Percentiles rank a stretch among this genome's conserved stretches.
phyloP scores from a whole-genome alignment of 2,329 filamentous ascomycete genomes.

The Penicillium hordei region DNA sequence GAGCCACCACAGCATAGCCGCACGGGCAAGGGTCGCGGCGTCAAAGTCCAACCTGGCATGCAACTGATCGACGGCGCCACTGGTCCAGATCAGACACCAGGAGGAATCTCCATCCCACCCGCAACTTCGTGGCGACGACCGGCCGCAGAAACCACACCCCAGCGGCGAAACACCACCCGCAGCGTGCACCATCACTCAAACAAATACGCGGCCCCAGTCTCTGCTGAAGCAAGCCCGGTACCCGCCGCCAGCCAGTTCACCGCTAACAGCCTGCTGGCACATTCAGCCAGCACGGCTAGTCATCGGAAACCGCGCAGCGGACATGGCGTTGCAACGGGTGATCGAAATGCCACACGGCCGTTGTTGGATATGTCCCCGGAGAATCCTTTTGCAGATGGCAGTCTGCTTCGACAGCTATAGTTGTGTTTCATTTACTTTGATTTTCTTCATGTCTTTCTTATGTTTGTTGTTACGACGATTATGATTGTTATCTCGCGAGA shows the following conservation, averaged over 20 bases:
- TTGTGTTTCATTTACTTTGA: neutral
- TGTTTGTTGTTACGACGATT: neutral
- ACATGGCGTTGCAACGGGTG: conserved; percentile 43
- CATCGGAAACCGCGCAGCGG: conserved; percentile 29
- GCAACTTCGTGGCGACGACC: conserved; percentile 44
- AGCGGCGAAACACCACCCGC: conserved; percentile 35
- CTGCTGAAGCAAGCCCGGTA: conserved; percentile 9
- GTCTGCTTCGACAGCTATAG: conserved; percentile 40
- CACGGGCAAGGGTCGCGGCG: conserved; percentile 40
- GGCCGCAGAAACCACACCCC: conserved; percentile 14
- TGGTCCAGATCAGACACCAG: conserved; percentile 36
- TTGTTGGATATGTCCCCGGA: conserved; percentile 45
- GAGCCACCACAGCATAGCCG: conserved; percentile 55
- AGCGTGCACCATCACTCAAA: conserved; percentile 25
- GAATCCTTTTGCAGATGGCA: conserved; percentile 48
- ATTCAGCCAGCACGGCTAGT: conserved; percentile 19
- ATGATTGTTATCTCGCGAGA: neutral
- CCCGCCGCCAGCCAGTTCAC: conserved; percentile 31
- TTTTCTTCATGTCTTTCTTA: neutral
- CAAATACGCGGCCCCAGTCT: conserved; percentile 10
- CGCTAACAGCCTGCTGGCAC: conserved; percentile 41
- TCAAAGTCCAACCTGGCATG: conserved; percentile 45
- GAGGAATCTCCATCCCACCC: conserved; percentile 38
- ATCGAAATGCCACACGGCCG: conserved; percentile 41
- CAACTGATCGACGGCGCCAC: conserved; percentile 46